Percentiles rank a stretch among this genome's conserved stretches.
phyloP scores from a whole-genome alignment of 768 basidiomycete genomes.

The Termitomyces sp. region DNA sequence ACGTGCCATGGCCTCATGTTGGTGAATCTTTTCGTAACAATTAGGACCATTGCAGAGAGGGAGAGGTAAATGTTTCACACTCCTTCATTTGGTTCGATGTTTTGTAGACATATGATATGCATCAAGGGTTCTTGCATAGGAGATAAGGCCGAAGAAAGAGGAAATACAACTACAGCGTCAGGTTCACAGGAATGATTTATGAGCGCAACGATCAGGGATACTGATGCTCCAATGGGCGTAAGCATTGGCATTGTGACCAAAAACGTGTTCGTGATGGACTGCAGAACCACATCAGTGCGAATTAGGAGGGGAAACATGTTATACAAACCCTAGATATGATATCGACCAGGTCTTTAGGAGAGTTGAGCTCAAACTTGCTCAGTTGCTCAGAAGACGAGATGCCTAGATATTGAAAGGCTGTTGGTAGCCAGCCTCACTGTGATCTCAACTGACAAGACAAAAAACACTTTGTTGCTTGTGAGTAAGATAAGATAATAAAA shows the following conservation, averaged over 20 bases:
- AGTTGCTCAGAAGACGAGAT: conserved; percentile 56
- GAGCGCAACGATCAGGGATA: conserved; percentile 75
- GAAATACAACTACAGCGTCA: conserved; percentile 91
- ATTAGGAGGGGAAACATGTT: conserved; percentile 1
- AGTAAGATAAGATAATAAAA: too few relatives aligned
- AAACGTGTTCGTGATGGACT: conserved; percentile 94
- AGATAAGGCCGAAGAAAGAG: conserved; percentile 37
- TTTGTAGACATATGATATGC: conserved; percentile 67
- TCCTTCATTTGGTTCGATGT: conserved; percentile 66
- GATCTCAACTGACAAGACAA: too few relatives aligned
- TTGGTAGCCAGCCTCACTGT: too few relatives aligned
- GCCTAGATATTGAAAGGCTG: too few relatives aligned
- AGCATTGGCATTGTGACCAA: conserved; percentile 76
- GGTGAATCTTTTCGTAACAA: conserved; percentile 41
- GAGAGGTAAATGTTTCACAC: conserved; percentile 28
- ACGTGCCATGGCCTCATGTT: too few relatives aligned
- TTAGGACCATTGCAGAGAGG: background rate
- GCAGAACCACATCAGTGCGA: background rate
- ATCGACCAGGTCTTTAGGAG: conserved; percentile 60
- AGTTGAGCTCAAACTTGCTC: conserved; percentile 48
- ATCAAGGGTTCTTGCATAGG: conserved; percentile 51
- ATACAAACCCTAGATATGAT: conserved; percentile 62
- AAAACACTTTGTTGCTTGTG: too few relatives aligned
- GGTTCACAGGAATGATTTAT: conserved; percentile 88
- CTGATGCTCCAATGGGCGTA: conserved; percentile 76